Base-by-base conservation (phyloP, 179 eudicot genomes). In the Actinidia arguta region DNA sequence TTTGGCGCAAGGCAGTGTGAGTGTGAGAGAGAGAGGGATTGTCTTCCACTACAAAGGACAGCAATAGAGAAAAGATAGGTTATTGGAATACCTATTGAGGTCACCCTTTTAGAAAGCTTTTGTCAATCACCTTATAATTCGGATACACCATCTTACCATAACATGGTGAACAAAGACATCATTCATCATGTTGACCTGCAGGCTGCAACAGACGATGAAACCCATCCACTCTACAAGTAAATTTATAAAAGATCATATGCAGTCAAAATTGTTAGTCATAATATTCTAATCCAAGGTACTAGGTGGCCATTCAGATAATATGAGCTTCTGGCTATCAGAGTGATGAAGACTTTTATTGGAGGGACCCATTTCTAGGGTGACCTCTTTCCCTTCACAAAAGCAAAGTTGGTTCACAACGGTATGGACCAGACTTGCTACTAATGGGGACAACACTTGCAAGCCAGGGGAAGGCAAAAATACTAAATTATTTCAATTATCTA, bases 41-140 rank as follows among this genome's bases (percentile, higher is more conserved):
- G 76, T 54, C 75, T 69, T 71, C 69, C 68, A 71, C 56, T 80
- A 70, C 56, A 9, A n/a, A 58, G 69, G 79, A 81, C 62, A 72
- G 2, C 27, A 2, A 61, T 39, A 27, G 16, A 71, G 56, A 71
- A 69, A 80, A 71, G 24, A 39, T 14, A 27, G 42, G 39, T 4
- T 11, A n/a, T 62, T 2, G 70, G 20, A 13, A 68, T 68, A 68
- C 75, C 42, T 5, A 48, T 39, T 22, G 17, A 50, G 52, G 27
- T 18, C 58, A 73, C 39, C 52, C 52, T 69, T 20, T 7, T 9
- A 17, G 51, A 44, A 10, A 69, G 52, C 52, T 69, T 20, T n/a
- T 69, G 22, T 44, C 25, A 42, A 69, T 36, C 76, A 72, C 22
- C 51, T 51, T 48, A 47, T 8, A 11, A 70, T 70, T 55, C 4